These are phyloP conservation scores for Plasmopara muralis DNA, from an alignment of 352 stramenopile species.

Conservation along the genomic window DNA sequence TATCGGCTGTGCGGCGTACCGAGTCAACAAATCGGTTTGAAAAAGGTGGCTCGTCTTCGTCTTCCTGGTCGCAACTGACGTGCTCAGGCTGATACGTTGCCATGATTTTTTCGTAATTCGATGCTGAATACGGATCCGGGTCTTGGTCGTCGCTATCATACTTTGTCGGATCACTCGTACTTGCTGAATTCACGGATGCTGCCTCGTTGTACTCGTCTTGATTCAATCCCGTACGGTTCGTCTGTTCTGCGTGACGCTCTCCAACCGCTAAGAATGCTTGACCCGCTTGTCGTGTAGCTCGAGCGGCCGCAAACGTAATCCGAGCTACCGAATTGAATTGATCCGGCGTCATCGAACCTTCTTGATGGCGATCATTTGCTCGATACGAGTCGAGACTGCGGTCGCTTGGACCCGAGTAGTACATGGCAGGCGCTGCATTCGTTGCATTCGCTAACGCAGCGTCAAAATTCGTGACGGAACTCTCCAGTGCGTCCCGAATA, in stretches of 20 bases:
- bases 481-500: conserved; percentile 49
- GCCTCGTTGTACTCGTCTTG: conserved; percentile 15
- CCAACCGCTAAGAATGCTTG: conserved; percentile 51
- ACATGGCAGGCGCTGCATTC: conserved; percentile 27
- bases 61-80: conserved; percentile 25
- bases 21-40: conserved; percentile 20
- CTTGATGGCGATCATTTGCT: conserved; percentile 11
- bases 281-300: conserved; percentile 45
- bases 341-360: conserved; percentile 34
- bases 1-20: conserved; percentile 27
- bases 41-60: conserved; percentile 19
- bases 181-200: conserved; percentile 17
- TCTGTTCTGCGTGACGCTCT: conserved; percentile 8
- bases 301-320: conserved; percentile 59
- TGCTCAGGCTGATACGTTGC: conserved; percentile 27
- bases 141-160: conserved; percentile 33
- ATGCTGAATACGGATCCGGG: conserved; percentile 53
- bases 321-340: conserved; percentile 52
- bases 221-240: conserved; percentile 3
- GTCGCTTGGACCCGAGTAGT: conserved; percentile 24
- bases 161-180: conserved; percentile 29
- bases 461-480: conserved; percentile 45
- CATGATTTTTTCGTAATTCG: conserved; percentile 66
- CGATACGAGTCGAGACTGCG: conserved; percentile 19
- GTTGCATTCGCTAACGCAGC: conserved; percentile 39